Evolutionary conservation across 169 alveolate genomes (phyloP).

Genomic region (Cryptosporidium ubiquitum): DNA sequence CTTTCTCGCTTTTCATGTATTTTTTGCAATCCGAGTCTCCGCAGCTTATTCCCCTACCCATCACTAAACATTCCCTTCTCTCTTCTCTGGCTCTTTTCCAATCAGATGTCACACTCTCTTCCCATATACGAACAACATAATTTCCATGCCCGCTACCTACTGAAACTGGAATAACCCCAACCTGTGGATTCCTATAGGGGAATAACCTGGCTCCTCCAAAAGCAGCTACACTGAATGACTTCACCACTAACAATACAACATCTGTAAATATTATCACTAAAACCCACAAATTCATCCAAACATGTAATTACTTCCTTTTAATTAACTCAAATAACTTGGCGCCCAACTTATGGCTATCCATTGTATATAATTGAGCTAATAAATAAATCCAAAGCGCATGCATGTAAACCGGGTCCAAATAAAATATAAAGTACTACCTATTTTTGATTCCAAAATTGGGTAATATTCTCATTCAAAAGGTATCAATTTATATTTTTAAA

Average conservation of each 20-base stretch:
- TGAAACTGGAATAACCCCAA: constrained; percentile 50
- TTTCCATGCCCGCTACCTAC: background rate
- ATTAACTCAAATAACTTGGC: background rate
- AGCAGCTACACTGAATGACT: background rate
- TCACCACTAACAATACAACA: background rate
- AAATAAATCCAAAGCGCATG: background rate
- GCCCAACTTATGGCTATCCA: background rate
- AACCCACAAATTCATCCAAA: constrained; percentile 1
- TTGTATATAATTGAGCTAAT: background rate
- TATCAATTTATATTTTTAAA: too few relatives aligned
- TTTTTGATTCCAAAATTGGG: too few relatives aligned
- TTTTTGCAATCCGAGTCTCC: background rate
- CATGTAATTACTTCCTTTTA: background rate
- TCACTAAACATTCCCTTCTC: constrained; percentile 4
- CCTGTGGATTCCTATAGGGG: constrained; percentile 27
- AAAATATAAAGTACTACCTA: too few relatives aligned
- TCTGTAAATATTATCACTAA: background rate
- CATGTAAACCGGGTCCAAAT: too few relatives aligned
- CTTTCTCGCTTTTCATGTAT: background rate
- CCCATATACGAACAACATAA: constrained; percentile 43
- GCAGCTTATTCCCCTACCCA: constrained; percentile 29
- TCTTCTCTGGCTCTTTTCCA: background rate
- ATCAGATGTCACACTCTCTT: background rate
- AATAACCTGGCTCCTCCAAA: background rate
- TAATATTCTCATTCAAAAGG: background rate